These are phyloP conservation scores for Podaxis sp. DNA, from an alignment of 768 basidiomycete genomes.

Conservation along the genomic window DNA sequence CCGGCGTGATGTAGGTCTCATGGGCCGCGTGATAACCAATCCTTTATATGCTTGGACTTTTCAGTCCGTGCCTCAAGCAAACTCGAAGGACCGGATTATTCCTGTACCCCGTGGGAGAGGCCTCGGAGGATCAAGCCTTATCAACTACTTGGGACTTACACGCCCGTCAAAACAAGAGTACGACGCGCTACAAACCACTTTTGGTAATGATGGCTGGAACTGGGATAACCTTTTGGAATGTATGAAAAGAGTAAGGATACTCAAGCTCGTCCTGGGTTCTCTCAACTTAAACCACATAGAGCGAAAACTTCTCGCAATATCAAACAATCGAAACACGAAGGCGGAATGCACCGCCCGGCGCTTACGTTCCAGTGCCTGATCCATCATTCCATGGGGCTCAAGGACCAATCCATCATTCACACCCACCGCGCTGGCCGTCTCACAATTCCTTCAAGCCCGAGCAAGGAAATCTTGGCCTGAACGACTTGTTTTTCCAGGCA, in stretches of 20 bases:
- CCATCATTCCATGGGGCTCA: not conserved
- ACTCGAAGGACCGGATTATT: conserved; percentile 20
- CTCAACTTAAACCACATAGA: not conserved
- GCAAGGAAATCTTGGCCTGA: not conserved
- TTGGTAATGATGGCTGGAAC: conserved; percentile 22
- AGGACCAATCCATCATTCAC: conserved; percentile 16
- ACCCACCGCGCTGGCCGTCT: conserved; percentile 10
- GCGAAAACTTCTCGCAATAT: not conserved
- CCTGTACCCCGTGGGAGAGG: conserved; percentile 26
- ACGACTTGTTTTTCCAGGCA: conserved; percentile 9
- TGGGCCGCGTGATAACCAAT: conserved; percentile 12
- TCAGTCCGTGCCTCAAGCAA: conserved; percentile 24
- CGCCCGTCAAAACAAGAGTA: conserved; percentile 16
- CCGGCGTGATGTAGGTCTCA: not conserved
- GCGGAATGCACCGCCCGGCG: not conserved
- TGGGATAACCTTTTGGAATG: conserved; percentile 19
- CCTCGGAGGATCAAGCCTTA: conserved; percentile 26
- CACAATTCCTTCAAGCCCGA: not conserved
- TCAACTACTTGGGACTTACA: conserved; percentile 10
- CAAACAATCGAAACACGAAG: not conserved
- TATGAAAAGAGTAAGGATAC: conserved; percentile 20
- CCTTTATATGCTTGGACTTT: conserved; percentile 28
- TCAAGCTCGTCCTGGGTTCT: not conserved
- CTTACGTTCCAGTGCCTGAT: not conserved
- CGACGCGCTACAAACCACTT: conserved; percentile 15